Conservation (phyloP, 352 stramenopile species). For the Globisporangium viniferum region DNA sequence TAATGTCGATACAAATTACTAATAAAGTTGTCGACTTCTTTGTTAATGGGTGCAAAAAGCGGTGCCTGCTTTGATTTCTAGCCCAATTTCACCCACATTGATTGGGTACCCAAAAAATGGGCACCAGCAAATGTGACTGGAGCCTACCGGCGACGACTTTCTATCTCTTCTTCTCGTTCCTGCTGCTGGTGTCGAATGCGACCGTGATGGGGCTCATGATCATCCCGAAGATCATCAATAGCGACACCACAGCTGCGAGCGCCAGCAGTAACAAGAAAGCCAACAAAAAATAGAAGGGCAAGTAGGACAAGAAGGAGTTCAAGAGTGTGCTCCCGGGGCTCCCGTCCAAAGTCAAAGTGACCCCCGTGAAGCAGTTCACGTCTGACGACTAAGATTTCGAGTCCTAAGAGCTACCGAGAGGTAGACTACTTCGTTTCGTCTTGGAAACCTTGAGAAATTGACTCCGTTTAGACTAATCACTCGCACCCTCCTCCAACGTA, state of each 20-base stretch:
- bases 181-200: constrained; percentile 18
- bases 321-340: neutral
- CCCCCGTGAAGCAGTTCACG: neutral
- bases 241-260: neutral
- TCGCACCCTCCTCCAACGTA: no score
- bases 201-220: constrained; percentile 28
- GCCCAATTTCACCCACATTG: no score
- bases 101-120: no score
- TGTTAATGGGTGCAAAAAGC: no score
- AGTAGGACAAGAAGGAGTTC: neutral
- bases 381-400: neutral
- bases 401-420: no score
- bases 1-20: no score
- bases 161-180: constrained; percentile 22
- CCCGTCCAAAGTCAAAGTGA: neutral
- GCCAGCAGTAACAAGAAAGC: neutral
- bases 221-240: constrained; percentile 16
- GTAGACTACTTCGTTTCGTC: no score
- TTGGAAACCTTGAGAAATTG: no score
- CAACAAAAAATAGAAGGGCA: neutral
- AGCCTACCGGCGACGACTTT: constrained; percentile 19
- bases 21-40: no score
- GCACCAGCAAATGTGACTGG: no score
- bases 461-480: no score
- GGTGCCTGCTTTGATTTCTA: no score